phyloP scores from a whole-genome alignment of 805 yeast genomes.

The Kodamaea laetipori region DNA sequence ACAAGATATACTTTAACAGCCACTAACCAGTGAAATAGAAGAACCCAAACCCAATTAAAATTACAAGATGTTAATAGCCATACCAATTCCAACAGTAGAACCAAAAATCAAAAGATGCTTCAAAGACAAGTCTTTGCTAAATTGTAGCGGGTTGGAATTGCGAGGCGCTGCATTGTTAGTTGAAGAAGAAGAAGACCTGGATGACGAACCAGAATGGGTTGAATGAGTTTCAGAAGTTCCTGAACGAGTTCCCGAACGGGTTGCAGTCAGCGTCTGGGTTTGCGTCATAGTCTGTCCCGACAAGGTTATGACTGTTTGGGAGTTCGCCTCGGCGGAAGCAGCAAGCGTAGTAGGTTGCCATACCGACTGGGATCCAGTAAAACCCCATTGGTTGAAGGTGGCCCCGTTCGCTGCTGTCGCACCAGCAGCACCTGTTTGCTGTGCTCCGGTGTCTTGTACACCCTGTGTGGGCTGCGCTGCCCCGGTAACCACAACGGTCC shows the following conservation, averaged over 20 bases:
- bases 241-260: neutral
- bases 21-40: neutral
- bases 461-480: conserved; percentile 12
- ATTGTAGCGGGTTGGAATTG: conserved; percentile 10
- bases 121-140: conserved; percentile 5
- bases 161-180: conserved; percentile 23
- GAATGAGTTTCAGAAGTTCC: too few species aligned
- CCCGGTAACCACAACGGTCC: conserved; percentile 10
- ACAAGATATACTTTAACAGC: too few species aligned
- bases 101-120: conserved; percentile 5
- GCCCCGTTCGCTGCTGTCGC: conserved; percentile 15
- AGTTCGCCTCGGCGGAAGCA: neutral
- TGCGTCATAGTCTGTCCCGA: conserved; percentile 2
- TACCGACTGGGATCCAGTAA: conserved; percentile 39
- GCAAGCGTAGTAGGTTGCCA: conserved; percentile 29
- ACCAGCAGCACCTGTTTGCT: conserved; percentile 14
- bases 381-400: conserved; percentile 45
- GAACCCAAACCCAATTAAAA: neutral
- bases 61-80: conserved; percentile 5
- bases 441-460: conserved; percentile 15
- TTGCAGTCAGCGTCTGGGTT: conserved; percentile 2
- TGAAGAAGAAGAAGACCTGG: conserved; percentile 15
- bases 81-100: neutral
- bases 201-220: conserved; percentile 14
- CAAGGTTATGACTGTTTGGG: neutral